Evolutionary conservation across 2,329 filamentous ascomycete genomes (phyloP), one percentile per base, ranked within the genome.

Genomic region (Aspergillus hortae): DNA sequence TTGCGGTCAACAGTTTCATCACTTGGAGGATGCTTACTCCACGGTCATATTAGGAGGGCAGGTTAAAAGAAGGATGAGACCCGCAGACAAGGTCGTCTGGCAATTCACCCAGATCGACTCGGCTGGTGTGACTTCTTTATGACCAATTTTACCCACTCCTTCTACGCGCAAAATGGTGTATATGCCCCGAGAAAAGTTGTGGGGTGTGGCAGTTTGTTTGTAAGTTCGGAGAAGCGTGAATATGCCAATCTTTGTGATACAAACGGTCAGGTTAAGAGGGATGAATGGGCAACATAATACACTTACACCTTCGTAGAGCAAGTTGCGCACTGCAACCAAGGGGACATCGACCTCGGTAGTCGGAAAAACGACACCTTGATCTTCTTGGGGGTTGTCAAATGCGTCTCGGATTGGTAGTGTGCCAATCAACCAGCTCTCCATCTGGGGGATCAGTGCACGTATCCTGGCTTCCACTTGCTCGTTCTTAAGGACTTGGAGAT

Each of bases 281-380:
- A 17, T 44, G n/a, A 3, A 46, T 27, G 17, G 44, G 19, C 6
- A 36, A 46, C 2, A 46, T 41, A 46, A 11, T 21, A 42, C 21
- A 51, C 44, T 42, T 51, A 51, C 49, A 47, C 49, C 49, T 51
- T 51, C 44, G 32, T 48, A 52, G 40, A 48, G 50, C 41, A 52
- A 40, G 30, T 52, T 40, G 45, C 50, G 45, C 12, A 52, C 40
- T 33, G 45, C 45, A 44, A 45, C 30, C 9, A 52, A 45, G 38
- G 44, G 49, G 27, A 52, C 21, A 40, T 48, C 40, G 48, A 52
- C 48, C 38, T 48, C 50, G 15, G 32, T 40, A 15, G 45, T 48
- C 17, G 33, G 50, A 17, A 48, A 38, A 11, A 48, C 19, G 32
- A 48, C 45, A n/a, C 50, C 45, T 32, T 38, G 27, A 36, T 40